A percentile compares a stretch with the other conserved stretches of the same genome.
Evolutionary conservation across 192 early-diverging fungal species (phyloP).

Genomic region (Rhizoclosmatium sp.): DNA sequence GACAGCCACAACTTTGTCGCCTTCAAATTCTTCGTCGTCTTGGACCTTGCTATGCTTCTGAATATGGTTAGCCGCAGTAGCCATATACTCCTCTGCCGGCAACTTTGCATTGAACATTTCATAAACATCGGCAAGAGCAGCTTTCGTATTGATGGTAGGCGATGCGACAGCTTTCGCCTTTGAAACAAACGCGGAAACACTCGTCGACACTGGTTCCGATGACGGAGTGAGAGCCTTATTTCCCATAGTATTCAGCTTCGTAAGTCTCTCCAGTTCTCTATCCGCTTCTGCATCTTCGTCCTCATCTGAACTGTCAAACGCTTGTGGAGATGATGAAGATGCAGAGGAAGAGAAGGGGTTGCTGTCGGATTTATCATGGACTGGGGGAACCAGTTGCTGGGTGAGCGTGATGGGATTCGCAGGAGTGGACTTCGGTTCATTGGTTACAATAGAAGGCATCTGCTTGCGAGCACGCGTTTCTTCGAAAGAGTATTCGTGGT

Average conservation of each 20-base stretch:
- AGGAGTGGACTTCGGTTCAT: neutral
- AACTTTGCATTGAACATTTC: slow-evolving; percentile 58
- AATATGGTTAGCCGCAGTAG: no score
- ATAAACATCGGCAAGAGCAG: slow-evolving; percentile 56
- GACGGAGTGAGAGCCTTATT: neutral
- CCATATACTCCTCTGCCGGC: slow-evolving; percentile 16
- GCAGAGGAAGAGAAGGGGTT: neutral
- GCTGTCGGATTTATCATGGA: neutral
- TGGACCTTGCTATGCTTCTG: no score
- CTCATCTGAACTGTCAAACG: slow-evolving; percentile 17
- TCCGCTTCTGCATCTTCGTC: slow-evolving; percentile 39
- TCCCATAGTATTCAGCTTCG: slow-evolving; percentile 18
- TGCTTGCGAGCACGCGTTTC: slow-evolving; percentile 32
- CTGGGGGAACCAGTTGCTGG: neutral
- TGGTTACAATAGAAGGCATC: neutral
- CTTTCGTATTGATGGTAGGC: slow-evolving; percentile 66
- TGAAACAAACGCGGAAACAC: neutral
- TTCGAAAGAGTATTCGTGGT: slow-evolving; percentile 50
- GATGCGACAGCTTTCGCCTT: slow-evolving; percentile 34
- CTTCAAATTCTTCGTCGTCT: slow-evolving; percentile 4
- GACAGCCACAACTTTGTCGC: slow-evolving; percentile 24
- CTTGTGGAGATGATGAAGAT: neutral
- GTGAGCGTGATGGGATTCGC: neutral
- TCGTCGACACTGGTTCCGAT: neutral
- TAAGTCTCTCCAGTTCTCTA: slow-evolving; percentile 22